Evolutionary conservation across 2,329 filamentous ascomycete species (phyloP).

Genomic region (Aureobasidium pullulans): DNA sequence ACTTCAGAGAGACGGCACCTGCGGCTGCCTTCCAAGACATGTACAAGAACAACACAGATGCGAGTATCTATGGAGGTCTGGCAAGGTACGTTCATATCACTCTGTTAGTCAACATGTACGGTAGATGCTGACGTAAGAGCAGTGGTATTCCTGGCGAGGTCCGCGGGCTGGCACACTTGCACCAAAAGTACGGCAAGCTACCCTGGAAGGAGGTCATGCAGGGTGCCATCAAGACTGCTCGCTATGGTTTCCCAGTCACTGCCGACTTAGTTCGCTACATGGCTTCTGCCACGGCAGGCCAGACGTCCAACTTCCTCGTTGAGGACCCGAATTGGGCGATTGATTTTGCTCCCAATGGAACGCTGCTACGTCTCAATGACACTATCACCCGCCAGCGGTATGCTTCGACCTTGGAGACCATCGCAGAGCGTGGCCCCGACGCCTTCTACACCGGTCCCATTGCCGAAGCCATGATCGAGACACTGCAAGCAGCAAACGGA

Average conservation of each 20-base stretch:
- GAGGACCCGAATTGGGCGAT: conserved; percentile 72
- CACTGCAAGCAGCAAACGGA: conserved; percentile 63
- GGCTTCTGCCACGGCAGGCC: conserved; percentile 37
- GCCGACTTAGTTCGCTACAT: conserved; percentile 72
- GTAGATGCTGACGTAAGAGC: conserved; percentile 15
- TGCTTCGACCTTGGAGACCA: conserved; percentile 68
- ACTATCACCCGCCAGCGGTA: conserved; percentile 75
- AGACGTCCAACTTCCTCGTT: conserved; percentile 57
- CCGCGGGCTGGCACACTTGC: conserved; percentile 70
- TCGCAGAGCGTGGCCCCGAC: conserved; percentile 60
- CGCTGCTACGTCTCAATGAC: conserved; percentile 62
- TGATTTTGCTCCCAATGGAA: conserved; percentile 83
- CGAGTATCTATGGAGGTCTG: conserved; percentile 64
- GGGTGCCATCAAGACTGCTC: conserved; percentile 67
- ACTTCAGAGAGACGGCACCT: conserved; percentile 85
- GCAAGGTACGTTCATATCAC: conserved; percentile 27
- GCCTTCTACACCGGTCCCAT: conserved; percentile 67
- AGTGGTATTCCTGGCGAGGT: conserved; percentile 68
- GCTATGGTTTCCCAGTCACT: conserved; percentile 65
- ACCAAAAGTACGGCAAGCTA: conserved; percentile 58
- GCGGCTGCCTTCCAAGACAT: conserved; percentile 76
- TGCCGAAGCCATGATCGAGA: conserved; percentile 64
- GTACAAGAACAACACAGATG: conserved; percentile 64
- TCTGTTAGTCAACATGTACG: too few relatives aligned
- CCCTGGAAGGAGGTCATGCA: conserved; percentile 57